These are phyloP conservation scores for Sporothrix pallida DNA, from an alignment of 2,329 filamentous ascomycete species.

Conservation along the genomic window DNA sequence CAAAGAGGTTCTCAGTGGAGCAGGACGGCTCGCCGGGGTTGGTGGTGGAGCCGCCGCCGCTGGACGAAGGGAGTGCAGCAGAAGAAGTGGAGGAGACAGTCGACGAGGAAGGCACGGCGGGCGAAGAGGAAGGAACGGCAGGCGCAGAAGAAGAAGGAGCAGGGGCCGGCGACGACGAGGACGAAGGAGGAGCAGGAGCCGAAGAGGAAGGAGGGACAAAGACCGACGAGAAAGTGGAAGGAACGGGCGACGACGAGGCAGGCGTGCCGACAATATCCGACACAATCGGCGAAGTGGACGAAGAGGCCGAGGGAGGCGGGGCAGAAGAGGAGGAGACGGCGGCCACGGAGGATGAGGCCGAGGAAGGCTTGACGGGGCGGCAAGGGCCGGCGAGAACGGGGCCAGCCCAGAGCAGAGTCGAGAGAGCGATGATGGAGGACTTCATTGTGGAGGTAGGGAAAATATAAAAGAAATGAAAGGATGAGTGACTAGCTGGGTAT, in stretches of 20 bases:
- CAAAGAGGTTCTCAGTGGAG: slow-evolving; percentile 23
- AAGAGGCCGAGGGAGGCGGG: not conserved
- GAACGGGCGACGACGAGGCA: not conserved
- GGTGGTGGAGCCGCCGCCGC: slow-evolving; percentile 5
- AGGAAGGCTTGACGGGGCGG: slow-evolving; percentile 20
- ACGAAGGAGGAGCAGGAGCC: not conserved
- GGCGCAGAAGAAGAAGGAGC: slow-evolving; percentile 9
- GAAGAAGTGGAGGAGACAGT: slow-evolving; percentile 2
- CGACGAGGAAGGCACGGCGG: not conserved
- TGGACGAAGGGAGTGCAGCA: slow-evolving; percentile 22
- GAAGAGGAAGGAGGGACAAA: not conserved
- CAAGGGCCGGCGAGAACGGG: slow-evolving; percentile 13
- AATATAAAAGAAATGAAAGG: not conserved
- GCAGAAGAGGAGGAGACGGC: slow-evolving; percentile 1
- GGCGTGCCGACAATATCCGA: not conserved
- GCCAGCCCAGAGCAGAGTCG: slow-evolving; percentile 25
- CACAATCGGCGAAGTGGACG: not conserved
- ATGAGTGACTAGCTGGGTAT: not conserved
- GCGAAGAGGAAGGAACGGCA: not conserved
- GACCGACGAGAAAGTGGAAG: slow-evolving; percentile 6
- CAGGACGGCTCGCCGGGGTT: slow-evolving; percentile 22
- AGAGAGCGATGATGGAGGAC: slow-evolving; percentile 17
- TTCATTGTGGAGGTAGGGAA: slow-evolving; percentile 13
- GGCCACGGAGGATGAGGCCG: not conserved
- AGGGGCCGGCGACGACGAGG: not conserved